Base-by-base conservation (phyloP, 768 basidiomycete species). In the Russula brevipes region DNA sequence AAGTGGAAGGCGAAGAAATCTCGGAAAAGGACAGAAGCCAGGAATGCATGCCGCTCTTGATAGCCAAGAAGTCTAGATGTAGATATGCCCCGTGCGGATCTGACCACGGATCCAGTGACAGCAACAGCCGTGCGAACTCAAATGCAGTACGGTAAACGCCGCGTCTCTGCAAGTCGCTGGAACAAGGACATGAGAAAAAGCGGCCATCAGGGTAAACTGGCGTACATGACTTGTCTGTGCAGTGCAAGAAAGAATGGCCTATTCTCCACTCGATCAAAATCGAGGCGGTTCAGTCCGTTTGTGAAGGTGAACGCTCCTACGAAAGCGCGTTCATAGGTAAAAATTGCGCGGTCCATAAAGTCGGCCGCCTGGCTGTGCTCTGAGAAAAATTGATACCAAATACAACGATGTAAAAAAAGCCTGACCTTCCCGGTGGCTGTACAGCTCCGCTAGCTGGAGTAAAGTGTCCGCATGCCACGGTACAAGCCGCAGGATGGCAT, bases 391-490 rank as follows among this genome's bases (percentile, higher is more conserved):
- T 38, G 57, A 61, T 30, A 59, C 12, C n/a, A 41, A 33, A n/a
- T 41, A 16, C 12, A 24, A 31, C 30, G 4, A 44, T 30, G 19
- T 49, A 42, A 49, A 41, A 45, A 24, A 5, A 9, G 3, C 60
- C 78, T 31, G 41, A 90, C 94, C 94, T 79, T 96, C 94, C 68
- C 93, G 83, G 72, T 96, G 90, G 35, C 88, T 79, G 70, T 85
- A 89, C 8, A 94, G 85, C 68, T 95, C 93, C 3, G 89, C 85
- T 14, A 95, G 75, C 69, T 95, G 92, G 2, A 96, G 79, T 1
- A 96, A 78, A 0, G 95, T 95, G 73, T 98, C 96, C 1, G 87
- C 90, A 69, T 98, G 97, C 85, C 93, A 98, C 0, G 92, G 93
- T 59, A 88, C 81, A 45, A 81, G 82, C 31, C 84, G 80, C n/a